These are phyloP conservation scores for Astragalus glycyphyllos DNA, from an alignment of 306 rosid species.

Conservation along the genomic window DNA sequence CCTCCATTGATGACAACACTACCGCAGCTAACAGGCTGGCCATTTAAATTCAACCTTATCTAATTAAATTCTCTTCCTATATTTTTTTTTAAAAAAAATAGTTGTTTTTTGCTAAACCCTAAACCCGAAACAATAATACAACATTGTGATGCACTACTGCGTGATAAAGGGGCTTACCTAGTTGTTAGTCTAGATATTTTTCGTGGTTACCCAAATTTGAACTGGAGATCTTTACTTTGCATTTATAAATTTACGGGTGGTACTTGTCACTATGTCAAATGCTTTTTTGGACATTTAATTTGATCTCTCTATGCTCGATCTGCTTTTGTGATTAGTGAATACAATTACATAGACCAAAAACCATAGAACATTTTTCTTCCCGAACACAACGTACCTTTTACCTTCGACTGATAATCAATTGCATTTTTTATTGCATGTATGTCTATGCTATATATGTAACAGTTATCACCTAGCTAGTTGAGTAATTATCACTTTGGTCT, in stretches of 20 bases:
- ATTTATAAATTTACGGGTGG: too few species aligned
- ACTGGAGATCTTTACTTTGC: too few species aligned
- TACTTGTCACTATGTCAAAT: too few species aligned
- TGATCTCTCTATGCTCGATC: background rate
- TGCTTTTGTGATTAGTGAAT: constrained; percentile 8
- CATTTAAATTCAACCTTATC: constrained; percentile 27
- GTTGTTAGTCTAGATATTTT: too few species aligned
- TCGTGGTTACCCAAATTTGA: too few species aligned
- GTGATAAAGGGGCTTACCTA: background rate
- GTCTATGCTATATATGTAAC: constrained; percentile 39
- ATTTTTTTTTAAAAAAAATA: too few species aligned
- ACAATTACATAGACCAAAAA: constrained; percentile 12
- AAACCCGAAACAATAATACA: too few species aligned
- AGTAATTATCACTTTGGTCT: constrained; percentile 39
- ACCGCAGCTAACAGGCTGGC: constrained; percentile 14
- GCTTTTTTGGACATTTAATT: too few species aligned
- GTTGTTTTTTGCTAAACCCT: too few species aligned
- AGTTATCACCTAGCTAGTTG: constrained; percentile 29
- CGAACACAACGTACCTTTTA: constrained; percentile 28
- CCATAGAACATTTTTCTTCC: constrained; percentile 30
- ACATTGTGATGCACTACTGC: background rate
- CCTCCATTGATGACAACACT: constrained; percentile 30
- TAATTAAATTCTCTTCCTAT: too few species aligned
- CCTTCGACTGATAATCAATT: constrained; percentile 34
- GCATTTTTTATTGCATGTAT: constrained; percentile 23